Evolutionary conservation across 228 moss, liverwort and hornwort genomes (phyloP).

Genomic region (Sphagnum magellanicum): DNA sequence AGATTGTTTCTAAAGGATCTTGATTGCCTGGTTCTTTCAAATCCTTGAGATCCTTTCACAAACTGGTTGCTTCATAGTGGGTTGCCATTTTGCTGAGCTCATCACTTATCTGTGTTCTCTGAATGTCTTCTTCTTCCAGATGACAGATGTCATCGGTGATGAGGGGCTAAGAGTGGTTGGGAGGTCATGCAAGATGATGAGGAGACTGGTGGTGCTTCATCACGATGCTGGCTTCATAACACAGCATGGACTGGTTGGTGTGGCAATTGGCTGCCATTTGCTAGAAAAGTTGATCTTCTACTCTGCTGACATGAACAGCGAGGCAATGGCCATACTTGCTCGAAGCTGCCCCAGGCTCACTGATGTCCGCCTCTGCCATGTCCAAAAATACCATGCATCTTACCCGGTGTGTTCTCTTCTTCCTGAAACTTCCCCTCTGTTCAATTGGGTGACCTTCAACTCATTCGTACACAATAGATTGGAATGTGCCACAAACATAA

Average conservation of each 20-base stretch:
- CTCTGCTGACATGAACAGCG: slow-evolving; percentile 50
- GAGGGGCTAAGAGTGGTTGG: slow-evolving; percentile 41
- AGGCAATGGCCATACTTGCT: slow-evolving; percentile 41
- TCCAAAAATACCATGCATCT: slow-evolving; percentile 28
- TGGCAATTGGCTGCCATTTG: slow-evolving; percentile 32
- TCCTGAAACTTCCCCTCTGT: no score
- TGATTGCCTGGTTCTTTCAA: no score
- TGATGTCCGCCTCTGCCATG: slow-evolving; percentile 55
- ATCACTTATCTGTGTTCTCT: no score
- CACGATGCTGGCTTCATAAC: slow-evolving; percentile 41
- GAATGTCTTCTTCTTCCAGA: slow-evolving; percentile 11
- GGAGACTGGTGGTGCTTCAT: slow-evolving; percentile 25
- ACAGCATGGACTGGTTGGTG: slow-evolving; percentile 41
- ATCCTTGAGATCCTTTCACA: no score
- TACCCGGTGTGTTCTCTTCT: slow-evolving; percentile 26
- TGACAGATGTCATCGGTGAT: slow-evolving; percentile 54
- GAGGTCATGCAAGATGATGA: slow-evolving; percentile 20
- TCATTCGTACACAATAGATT: no score
- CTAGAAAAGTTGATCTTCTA: slow-evolving; percentile 33
- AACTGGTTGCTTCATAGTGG: no score
- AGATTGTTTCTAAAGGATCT: no score
- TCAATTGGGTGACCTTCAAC: no score
- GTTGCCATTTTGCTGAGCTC: no score
- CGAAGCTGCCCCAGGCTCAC: slow-evolving; percentile 36
- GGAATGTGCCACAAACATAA: no score